Conservation (phyloP, 2,329 filamentous ascomycete genomes). For the Periglandula ipomoeae region DNA sequence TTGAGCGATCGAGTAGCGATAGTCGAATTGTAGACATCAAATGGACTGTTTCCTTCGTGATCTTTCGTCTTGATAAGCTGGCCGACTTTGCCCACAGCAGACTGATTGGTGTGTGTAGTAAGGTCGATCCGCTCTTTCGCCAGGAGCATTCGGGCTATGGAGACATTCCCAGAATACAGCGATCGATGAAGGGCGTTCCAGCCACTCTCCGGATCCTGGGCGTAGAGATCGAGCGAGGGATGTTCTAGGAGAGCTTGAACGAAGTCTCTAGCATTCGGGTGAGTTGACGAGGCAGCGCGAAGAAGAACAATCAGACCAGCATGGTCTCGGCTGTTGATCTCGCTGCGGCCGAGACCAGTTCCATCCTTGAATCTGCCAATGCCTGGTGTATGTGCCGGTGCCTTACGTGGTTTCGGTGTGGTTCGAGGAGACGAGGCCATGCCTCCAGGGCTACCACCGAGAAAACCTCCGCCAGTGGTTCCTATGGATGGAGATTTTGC, state of each 20-base stretch:
- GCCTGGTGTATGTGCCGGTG: conserved; percentile 38
- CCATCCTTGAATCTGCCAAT: conserved; percentile 35
- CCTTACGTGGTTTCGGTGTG: conserved; percentile 40
- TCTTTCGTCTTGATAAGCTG: conserved; percentile 92
- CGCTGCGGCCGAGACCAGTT: conserved; percentile 41
- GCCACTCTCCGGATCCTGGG: conserved; percentile 82
- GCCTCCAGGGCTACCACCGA: conserved; percentile 31
- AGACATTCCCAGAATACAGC: conserved; percentile 81
- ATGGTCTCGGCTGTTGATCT: conserved; percentile 79
- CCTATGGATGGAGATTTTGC: conserved; percentile 44
- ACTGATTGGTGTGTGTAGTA: conserved; percentile 45
- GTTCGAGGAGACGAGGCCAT: conserved; percentile 41
- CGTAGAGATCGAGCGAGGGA: conserved; percentile 74
- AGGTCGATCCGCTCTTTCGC: conserved; percentile 63
- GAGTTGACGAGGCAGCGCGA: conserved; percentile 69
- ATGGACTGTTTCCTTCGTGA: conserved; percentile 85
- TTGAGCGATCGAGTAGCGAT: conserved; percentile 68
- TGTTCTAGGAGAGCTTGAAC: conserved; percentile 73
- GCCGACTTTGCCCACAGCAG: conserved; percentile 52
- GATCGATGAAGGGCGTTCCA: conserved; percentile 94
- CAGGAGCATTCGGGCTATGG: conserved; percentile 74
- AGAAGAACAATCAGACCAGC: conserved; percentile 76
- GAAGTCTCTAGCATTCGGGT: conserved; percentile 61
- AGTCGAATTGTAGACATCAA: conserved; percentile 84
- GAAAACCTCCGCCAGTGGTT: conserved; percentile 17